Evolutionary conservation across 1,284 basidiomycete species (phyloP), one percentile per base, ranked within the genome.

Genomic region (Bondarzewia mesenterica): DNA sequence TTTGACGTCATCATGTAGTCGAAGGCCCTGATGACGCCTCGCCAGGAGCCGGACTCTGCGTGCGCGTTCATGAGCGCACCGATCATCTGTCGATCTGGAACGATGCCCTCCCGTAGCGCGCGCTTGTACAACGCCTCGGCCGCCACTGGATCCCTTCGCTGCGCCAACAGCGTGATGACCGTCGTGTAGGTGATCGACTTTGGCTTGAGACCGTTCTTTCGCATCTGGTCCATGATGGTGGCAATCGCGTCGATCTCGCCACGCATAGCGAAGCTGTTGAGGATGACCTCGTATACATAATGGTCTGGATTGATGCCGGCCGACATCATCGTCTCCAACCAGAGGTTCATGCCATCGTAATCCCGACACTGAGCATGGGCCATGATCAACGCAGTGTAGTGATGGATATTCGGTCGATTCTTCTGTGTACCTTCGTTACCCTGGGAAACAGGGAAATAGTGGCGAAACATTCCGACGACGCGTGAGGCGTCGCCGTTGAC

Each of bases 1-100:
- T 62, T 60, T 14, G 74, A 61, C 1, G 63, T 59, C 18, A 72
- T 67, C 44, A 93, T 64, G 63, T 81, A 90, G 52, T 87, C 79
- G 58, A 89, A 93, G 21, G 80, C 69, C 26, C 78, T 74, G 54
- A 90, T 73, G 39, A 85, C 88, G 36, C 82, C 80, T 41, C 70
- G 64, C 85, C 89, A 93, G n/a, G 81, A 79, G 1, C 87, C 89
- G 2, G 82, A 75, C 60, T 91, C 83, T 48, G 93, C 84, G 59
- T 93, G 81, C 1, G 88, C 89, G 58, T 92, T 82, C 78, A 98
- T 82, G 45, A 97, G 64, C 4, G 87, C 72, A 8, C 77, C 75
- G 57, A 86, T 72, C 71, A 90, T 80, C 16, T 68, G 63, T 22
- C 73, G 72, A 59, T 87, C 82, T 1, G 89, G 85, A 3, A 65